Evolutionary conservation across 305 asterid species (phyloP).

Genomic region (Fraxinus sp.): DNA sequence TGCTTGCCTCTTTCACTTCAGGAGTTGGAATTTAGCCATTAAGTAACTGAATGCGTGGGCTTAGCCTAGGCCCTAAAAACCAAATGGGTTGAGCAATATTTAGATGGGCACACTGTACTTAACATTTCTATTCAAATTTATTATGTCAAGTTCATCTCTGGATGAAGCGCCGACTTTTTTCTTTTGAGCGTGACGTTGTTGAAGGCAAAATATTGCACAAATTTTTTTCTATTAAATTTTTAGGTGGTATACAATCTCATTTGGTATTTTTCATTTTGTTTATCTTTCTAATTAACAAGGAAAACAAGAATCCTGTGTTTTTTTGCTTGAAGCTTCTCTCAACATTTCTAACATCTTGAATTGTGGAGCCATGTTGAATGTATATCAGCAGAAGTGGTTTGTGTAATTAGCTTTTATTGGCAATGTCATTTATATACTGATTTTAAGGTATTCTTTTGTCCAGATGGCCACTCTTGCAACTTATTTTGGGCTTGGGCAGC

Average conservation of each 20-base stretch:
- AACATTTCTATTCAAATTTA: not conserved
- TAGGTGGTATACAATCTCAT: not conserved
- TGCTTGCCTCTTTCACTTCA: not conserved
- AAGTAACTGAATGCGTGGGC: not conserved
- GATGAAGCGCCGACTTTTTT: not conserved
- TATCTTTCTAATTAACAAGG: not conserved
- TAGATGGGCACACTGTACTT: not conserved
- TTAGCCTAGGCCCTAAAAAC: not conserved
- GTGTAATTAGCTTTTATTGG: not conserved
- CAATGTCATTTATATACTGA: slow-evolving; percentile 16
- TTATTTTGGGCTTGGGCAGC: slow-evolving; percentile 96
- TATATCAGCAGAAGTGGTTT: slow-evolving; percentile 4
- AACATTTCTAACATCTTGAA: not conserved
- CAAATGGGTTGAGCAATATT: not conserved
- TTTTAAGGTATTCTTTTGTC: slow-evolving; percentile 24
- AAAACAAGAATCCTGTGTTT: not conserved
- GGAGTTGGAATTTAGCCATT: not conserved
- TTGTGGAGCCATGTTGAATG: slow-evolving; percentile 8
- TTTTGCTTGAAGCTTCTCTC: not conserved
- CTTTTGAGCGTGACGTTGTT: not conserved
- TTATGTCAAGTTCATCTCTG: not conserved
- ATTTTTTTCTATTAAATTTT: not conserved
- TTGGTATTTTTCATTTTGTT: not conserved
- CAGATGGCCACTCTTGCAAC: slow-evolving; percentile 98
- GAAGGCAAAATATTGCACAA: not conserved